Evolutionary conservation across 495 filamentous ascomycete species (phyloP), one percentile per base, ranked within the genome.

Genomic region (Jackrogersella minutella): DNA sequence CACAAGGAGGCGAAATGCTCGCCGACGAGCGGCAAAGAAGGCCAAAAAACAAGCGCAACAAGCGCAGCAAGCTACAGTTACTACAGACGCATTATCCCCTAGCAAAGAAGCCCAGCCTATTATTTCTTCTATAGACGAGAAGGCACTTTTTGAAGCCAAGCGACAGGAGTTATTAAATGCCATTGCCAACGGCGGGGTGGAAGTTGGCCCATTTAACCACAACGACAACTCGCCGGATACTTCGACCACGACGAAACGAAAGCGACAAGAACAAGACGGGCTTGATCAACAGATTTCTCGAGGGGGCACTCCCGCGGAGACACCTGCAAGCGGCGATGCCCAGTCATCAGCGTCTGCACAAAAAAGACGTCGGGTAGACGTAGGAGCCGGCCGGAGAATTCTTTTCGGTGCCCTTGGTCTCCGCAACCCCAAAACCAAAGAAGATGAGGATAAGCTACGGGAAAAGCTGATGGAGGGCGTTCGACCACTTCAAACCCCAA

Each of bases 401-500:
- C 70, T 95, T 0, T 93, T 93, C 68, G 87, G 88, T 16, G 86
- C 89, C 19, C 79, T 93, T n/a, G 91, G 90, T 30, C 77, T 92
- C 3, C 83, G 83, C 57, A 83, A 82, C 8, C 91, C 91, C 2
- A 87, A 84, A 56, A 87, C 82, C 3, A 88, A 90, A 68, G 82
- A 84, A 58, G 89, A 92, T 13, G 88, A 89, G 69, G 82, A 87
- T 10, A 81, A 80, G 30, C 76, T 89, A 4, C 84, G 85, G n/a
- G 81, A 78, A 50, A 85, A 85, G 59, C 74, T 92, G 13, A 79
- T 78, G 78, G 72, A 74, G 56, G 70, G 77, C 26, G 70, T 79
- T 19, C 73, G 72, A 36, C 73, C 74, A 0, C 49, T 74, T 0
- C 16, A 57, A 19, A 75, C 72, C 36, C 30, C 53, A 7, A 73